These are phyloP conservation scores for Paragyromitra xinjiangensis DNA, from an alignment of 495 filamentous ascomycete genomes.

Conservation along the genomic window DNA sequence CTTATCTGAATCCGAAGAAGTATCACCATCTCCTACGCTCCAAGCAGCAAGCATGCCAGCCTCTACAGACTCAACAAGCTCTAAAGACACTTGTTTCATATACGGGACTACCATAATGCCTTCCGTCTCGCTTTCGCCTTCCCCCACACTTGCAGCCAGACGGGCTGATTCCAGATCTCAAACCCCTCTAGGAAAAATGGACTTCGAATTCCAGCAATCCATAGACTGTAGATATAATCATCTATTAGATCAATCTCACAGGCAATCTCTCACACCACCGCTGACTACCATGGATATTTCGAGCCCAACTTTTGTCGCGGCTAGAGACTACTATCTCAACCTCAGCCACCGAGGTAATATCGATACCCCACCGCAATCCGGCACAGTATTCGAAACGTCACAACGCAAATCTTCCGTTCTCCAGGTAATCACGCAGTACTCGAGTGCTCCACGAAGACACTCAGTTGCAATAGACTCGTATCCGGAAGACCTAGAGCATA, in stretches of 20 bases:
- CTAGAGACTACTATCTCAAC: slow-evolving; percentile 32
- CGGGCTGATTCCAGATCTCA: background rate
- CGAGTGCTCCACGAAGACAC: slow-evolving; percentile 24
- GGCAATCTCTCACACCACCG: slow-evolving; percentile 30
- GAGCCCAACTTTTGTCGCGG: slow-evolving; percentile 26
- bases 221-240: background rate
- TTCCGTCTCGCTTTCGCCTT: background rate
- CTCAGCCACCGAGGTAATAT: background rate
- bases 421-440: background rate
- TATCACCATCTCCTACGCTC: background rate
- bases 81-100: background rate
- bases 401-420: slow-evolving; percentile 11
- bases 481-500: background rate
- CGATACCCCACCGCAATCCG: slow-evolving; percentile 19
- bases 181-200: background rate
- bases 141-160: slow-evolving; percentile 27
- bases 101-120: background rate
- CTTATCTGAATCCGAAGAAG: background rate
- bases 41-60: background rate
- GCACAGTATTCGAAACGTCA: background rate
- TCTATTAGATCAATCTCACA: background rate
- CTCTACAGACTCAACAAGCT: background rate
- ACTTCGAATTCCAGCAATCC: background rate
- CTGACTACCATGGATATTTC: slow-evolving; percentile 6
- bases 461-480: slow-evolving; percentile 22